Evolutionary conservation across 2,329 filamentous ascomycete genomes (phyloP), one percentile per base, ranked within the genome.

Genomic region (Thelonectria discophora): DNA sequence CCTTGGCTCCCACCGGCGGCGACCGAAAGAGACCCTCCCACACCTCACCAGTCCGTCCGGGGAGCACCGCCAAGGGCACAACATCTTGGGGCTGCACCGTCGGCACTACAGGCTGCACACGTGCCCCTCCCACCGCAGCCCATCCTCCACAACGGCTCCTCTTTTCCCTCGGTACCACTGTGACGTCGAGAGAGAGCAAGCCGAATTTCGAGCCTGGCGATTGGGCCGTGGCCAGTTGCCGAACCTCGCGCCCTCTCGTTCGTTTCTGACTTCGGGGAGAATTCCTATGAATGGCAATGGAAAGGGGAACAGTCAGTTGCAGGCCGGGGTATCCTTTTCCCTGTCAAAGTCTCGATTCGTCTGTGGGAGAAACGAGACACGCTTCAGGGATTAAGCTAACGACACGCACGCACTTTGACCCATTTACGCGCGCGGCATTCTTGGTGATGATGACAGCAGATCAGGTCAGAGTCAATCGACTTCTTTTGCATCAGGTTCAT

Each of bases 1-100:
- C 49, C 49, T 51, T 20, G 7, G 10, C 11, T 7, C 48, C 21
- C 37, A 12, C 24, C 43, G 50, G 57, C 57, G 30, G 45, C 54
- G 54, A 57, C 46, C 39, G 57, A 60, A 48, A 37, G 57, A 60
- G 55, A 37, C 34, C 34, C 34, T 37, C 34, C 34, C 34, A 37
- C 34, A 37, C 34, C 2, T 13, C 34, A 32, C 3, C 32, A 40
- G 39, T 32, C 21, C 21, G 45, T 42, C n/a, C 45, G 47, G 53
- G 34, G 52, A 60, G 30, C 58, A 51, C 51, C 52, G 47, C 52
- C 56, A 20, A 53, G 49, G 51, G 40, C 47, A 55, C 50, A 60
- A 49, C 48, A 34, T 50, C 10, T 50, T 50, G 47, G 18, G 48
- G 48, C 46, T 13, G 34, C 40, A 47, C 30, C 10, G 13, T 32